Base-by-base conservation (phyloP, 495 filamentous ascomycete species). In the Hypoxylon perforatum region DNA sequence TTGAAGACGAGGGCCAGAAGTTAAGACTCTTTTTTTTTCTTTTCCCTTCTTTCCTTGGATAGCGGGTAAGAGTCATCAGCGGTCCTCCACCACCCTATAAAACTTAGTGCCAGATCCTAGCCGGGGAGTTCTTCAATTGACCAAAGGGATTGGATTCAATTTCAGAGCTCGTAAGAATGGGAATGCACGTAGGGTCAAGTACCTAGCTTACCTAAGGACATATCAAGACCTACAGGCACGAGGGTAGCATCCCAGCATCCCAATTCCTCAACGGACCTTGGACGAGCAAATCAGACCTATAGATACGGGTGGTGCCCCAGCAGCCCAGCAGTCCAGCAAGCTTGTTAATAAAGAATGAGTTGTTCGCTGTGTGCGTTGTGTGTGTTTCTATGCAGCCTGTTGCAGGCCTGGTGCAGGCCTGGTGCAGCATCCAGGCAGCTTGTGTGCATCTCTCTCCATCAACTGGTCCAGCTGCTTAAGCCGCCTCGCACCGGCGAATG, bases 181-280 rank as follows among this genome's bases (percentile, higher is more conserved):
- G 56, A 57, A 69, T 69, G 66, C 66, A 69, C 61, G 66, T 64
- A 64, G 66, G 61, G 66, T 61, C 65, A 69, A 55, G 65, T 69
- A 69, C 65, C 54, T 63, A 69, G 54, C 58, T 69, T 57, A 65
- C 56, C 50, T 65, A 64, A 55, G 18, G 56, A 57, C 61, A 65
- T 65, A 57, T 11, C 17, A 17, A 22, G 25, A 28, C 3, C 25
- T 3, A 28, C 25, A 28, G 8, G 25, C 25, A 28, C 25, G 25
- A 28, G 25, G 7, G 30, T 33, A 33, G 30, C 11, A 33, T 33
- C 25, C 8, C 25, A 28, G 8, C 8, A 3, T 3, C 25, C 8
- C 25, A 28, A 28, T 8, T 28, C 25, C 25, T 28, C 25, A 28
- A 28, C 25, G 1, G 7, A 33, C 3, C 30, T 9, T 33, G 7